Evolutionary conservation across 1,284 basidiomycete genomes (phyloP).

Genomic region (Trichosporon sp.): DNA sequence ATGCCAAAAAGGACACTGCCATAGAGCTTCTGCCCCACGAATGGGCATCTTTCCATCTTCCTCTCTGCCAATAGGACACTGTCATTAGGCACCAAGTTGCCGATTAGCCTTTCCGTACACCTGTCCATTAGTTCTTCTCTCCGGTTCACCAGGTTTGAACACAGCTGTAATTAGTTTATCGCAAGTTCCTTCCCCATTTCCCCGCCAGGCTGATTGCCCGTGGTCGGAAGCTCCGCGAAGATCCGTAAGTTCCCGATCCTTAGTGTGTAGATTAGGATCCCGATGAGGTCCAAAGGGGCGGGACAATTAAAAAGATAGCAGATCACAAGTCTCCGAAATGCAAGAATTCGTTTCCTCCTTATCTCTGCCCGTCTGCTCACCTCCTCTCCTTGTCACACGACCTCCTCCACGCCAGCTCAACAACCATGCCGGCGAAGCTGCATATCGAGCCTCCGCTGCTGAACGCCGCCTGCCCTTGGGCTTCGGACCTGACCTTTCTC

Average conservation of each 20-base stretch:
- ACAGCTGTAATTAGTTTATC: not conserved
- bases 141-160: not conserved
- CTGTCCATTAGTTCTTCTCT: not conserved
- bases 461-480: constrained; percentile 34
- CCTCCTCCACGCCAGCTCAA: no score
- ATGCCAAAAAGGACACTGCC: not conserved
- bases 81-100: not conserved
- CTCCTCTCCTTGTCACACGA: no score
- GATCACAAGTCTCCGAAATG: not conserved
- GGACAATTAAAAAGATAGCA: constrained; percentile 12
- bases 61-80: not conserved
- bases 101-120: not conserved
- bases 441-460: constrained; percentile 27
- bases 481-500: constrained; percentile 25
- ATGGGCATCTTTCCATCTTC: not conserved
- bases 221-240: not conserved
- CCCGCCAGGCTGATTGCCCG: no score
- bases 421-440: constrained; percentile 23
- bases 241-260: not conserved
- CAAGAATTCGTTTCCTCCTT: not conserved
- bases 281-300: not conserved
- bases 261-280: constrained; percentile 2
- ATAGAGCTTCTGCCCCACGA: not conserved
- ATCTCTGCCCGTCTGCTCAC: not conserved
- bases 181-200: not conserved